Evolutionary conservation across 768 basidiomycete genomes (phyloP), one percentile per base, ranked within the genome.

Genomic region (Hygrophorus russula): DNA sequence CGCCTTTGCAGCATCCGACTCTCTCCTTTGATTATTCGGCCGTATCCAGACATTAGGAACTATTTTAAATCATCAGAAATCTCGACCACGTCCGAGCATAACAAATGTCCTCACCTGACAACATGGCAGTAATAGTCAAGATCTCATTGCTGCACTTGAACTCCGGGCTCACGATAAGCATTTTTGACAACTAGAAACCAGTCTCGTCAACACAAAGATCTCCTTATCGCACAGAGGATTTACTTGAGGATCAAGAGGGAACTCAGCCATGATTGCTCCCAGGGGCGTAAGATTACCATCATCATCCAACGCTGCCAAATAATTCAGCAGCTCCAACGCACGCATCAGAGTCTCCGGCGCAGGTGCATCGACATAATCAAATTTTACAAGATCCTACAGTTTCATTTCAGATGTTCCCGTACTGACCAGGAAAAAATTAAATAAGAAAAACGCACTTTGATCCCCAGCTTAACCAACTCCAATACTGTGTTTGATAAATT

Each of bases 331-430:
- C 59, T 98, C 96, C 42, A 99, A 66, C 8, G 94, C 94, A 45
- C 93, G 81, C 92, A 98, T 96, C 38, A 98, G 73, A 1, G 93
- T 97, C 56, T 99, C 92, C 13, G 91, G 90, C 11, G 91, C 92
- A 2, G 92, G 92, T 0, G 89, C 87, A 58, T 96, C 91, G 51
- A 91, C 82, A 50, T 89, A 92, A 57, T 90, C 87, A 53, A 92
- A 92, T 37, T 64, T 65, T 2, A 89, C 91, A 46, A 93, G 72
- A 70, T 94, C 91, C 80, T 79, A 38, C 10, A 28, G 15, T 20
- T 3, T 14, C 0, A 44, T 39, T 45, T 19, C n/a, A 49, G 24
- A 4, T 3, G 5, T 13, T 39, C 37, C 4, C 14, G 19, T 3
- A 14, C 20, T 30, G 46, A 35, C 31, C 11, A 15, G 43, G 41